phyloP scores from a whole-genome alignment of 1,284 basidiomycete genomes.

The Athelia psychrophila region DNA sequence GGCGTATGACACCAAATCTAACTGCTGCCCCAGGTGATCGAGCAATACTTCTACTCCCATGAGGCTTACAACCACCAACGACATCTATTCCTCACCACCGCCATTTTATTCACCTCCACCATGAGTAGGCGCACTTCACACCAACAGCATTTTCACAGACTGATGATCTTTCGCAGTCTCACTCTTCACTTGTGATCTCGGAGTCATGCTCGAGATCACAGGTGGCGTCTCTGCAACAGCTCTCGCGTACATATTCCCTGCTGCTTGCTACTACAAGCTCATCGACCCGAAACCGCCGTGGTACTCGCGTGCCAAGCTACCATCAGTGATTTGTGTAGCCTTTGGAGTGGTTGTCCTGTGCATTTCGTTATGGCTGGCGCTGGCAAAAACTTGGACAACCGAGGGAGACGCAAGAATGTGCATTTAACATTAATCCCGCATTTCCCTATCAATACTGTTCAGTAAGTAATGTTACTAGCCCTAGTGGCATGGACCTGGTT shows the following conservation, averaged over 20 bases:
- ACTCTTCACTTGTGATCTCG: constrained; percentile 93
- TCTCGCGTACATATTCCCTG: constrained; percentile 93
- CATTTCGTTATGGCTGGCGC: constrained; percentile 72
- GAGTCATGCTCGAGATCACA: constrained; percentile 96
- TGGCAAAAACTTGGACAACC: constrained; percentile 73
- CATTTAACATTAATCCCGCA: constrained; percentile 36
- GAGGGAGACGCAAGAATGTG: constrained; percentile 71
- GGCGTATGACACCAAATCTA: constrained; percentile 5
- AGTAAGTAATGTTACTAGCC: too few relatives aligned
- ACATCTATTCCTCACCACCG: constrained; percentile 90
- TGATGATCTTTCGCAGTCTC: constrained; percentile 55
- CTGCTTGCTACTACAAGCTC: constrained; percentile 84
- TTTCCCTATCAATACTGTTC: background rate
- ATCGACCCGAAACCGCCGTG: constrained; percentile 55
- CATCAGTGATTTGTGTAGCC: constrained; percentile 66
- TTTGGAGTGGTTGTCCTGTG: constrained; percentile 84
- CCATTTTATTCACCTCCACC: constrained; percentile 83
- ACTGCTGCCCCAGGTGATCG: constrained; percentile 65
- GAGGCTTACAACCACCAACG: constrained; percentile 78
- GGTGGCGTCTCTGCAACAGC: constrained; percentile 94
- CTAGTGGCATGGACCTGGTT: too few relatives aligned
- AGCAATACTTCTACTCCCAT: constrained; percentile 90
- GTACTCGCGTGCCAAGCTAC: constrained; percentile 68
- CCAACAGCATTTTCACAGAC: constrained; percentile 21
- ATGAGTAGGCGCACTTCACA: constrained; percentile 46